Evolutionary conservation across 345 rosid genomes (phyloP), one percentile per base, ranked within the genome.

Genomic region (Eucalyptus pumila): DNA sequence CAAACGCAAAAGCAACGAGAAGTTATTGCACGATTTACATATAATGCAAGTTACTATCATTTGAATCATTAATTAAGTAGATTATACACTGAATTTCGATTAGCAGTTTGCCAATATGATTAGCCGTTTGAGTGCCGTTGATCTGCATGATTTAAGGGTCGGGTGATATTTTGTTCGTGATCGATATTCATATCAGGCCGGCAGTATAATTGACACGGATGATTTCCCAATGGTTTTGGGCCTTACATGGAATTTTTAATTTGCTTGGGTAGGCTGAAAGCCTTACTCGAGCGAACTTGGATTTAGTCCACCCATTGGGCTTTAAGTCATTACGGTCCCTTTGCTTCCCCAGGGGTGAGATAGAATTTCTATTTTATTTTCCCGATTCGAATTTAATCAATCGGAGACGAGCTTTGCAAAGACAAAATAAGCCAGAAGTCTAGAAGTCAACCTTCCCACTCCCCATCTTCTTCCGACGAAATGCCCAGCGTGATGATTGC

Each of bases 181-280:
- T 21, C 45, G 15, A 72, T 37, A 72, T 72, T 72, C 3, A 72
- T 37, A 72, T 72, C 27, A 3, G 0, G 26, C 45, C 3, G 14
- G 81, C 45, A 10, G 13, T 37, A 72, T 11, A 21, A 19, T 69
- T 34, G 0, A 4, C 27, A 0, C 27, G 62, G 62, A 24, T n/a
- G 76, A 27, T 67, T 67, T 67, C 80, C 9, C 40, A 32, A 14
- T 67, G 80, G 37, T 67, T 69, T 69, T 34, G 37, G 76, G 19
- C 76, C 37, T 65, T n/a, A 8, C 76, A 1, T n/a, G 21, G 37
- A 65, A n/a, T 65, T 32, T 4, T n/a, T 16, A 14, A n/a, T 65
- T 65, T 65, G 9, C 17, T 30, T n/a, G 37, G 37, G 34, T 69
- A 17, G 21, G 80, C 40, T 3, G 80, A 8, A 67, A 8, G 0